phyloP scores from a whole-genome alignment of 805 yeast genomes.

The Pichia insulana region DNA sequence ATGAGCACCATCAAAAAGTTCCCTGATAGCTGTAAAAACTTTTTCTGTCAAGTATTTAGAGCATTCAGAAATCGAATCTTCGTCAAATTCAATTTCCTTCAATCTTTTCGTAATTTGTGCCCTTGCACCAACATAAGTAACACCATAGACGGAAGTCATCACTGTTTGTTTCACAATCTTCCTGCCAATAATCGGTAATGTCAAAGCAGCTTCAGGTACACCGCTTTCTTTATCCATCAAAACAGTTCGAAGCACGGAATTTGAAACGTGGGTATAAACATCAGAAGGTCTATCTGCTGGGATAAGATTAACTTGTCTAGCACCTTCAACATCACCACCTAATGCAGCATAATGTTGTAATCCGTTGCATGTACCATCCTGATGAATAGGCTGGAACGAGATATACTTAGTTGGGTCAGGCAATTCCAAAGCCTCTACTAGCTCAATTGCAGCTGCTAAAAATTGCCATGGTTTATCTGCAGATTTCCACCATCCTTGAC shows the following conservation, averaged over 20 bases:
- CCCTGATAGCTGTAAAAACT: conserved; percentile 78
- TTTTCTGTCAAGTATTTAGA: conserved; percentile 63
- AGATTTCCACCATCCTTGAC: conserved; percentile 54
- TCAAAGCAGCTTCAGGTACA: conserved; percentile 42
- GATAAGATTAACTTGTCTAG: conserved; percentile 64
- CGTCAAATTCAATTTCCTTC: conserved; percentile 42
- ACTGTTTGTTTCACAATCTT: conserved; percentile 95
- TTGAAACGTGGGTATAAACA: conserved; percentile 65
- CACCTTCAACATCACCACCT: conserved; percentile 82
- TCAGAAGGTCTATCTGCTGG: conserved; percentile 71
- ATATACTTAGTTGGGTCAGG: conserved; percentile 57
- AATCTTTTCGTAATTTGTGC: conserved; percentile 79
- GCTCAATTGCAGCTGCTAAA: conserved; percentile 59
- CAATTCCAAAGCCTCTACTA: conserved; percentile 49
- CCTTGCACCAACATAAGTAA: conserved; percentile 87
- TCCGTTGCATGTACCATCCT: conserved; percentile 84
- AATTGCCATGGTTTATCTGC: conserved; percentile 87
- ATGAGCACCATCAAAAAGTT: conserved; percentile 87
- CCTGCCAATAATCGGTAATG: conserved; percentile 61
- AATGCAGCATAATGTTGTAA: conserved; percentile 81
- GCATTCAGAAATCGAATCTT: conserved; percentile 27
- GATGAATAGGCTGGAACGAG: conserved; percentile 73
- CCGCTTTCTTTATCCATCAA: conserved; percentile 46
- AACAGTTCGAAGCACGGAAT: conserved; percentile 48
- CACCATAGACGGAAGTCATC: conserved; percentile 98